Conservation (phyloP, 1,284 basidiomycete genomes). For the Trametes sp. region DNA sequence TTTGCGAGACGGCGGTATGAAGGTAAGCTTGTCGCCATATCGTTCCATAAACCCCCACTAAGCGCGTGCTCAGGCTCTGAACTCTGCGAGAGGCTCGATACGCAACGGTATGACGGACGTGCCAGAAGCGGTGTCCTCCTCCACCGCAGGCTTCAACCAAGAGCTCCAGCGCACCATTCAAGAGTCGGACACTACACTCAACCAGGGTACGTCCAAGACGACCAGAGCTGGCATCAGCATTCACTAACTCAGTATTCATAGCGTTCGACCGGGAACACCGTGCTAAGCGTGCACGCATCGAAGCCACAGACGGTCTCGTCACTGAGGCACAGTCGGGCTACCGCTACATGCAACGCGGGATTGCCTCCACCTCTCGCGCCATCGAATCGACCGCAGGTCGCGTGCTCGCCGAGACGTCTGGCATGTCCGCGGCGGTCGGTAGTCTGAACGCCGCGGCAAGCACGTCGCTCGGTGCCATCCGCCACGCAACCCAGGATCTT, state of each 20-base stretch:
- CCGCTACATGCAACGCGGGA: constrained; percentile 54
- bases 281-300: constrained; percentile 72
- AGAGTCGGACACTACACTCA: constrained; percentile 51
- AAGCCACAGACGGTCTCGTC: constrained; percentile 59
- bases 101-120: constrained; percentile 54
- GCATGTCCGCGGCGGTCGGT: constrained; percentile 48
- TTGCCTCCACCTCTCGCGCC: constrained; percentile 58
- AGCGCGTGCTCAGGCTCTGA: constrained; percentile 49
- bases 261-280: constrained; percentile 68
- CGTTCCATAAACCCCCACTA: not conserved
- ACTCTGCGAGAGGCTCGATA: constrained; percentile 49
- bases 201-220: constrained; percentile 50
- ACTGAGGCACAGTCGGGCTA: constrained; percentile 60
- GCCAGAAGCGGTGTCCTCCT: constrained; percentile 53
- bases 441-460: constrained; percentile 50
- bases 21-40: constrained; percentile 51
- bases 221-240: not conserved
- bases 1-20: constrained; percentile 62
- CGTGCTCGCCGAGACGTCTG: constrained; percentile 55
- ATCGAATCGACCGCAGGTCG: constrained; percentile 55
- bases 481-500: constrained; percentile 59
- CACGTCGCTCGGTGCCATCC: constrained; percentile 55
- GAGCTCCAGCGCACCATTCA: constrained; percentile 61
- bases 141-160: constrained; percentile 58
- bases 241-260: too few relatives aligned